Evolutionary conservation across 371 early-diverging fungal species (phyloP).

Genomic region (Zychaea mexicana): DNA sequence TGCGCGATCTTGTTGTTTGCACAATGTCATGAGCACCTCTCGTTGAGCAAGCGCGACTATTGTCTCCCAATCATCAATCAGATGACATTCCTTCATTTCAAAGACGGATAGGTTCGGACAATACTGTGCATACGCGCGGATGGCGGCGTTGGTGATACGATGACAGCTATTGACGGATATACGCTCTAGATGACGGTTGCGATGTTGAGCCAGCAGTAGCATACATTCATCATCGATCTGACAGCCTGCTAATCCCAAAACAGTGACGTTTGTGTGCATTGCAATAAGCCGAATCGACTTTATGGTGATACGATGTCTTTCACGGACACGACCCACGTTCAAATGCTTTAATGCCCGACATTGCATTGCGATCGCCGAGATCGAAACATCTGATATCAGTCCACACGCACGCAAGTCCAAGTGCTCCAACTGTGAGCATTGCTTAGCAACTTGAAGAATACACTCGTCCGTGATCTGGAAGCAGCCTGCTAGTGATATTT

Average conservation of each 20-base stretch:
- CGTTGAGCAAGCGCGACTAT: conserved; percentile 36
- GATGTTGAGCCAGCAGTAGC: conserved; percentile 42
- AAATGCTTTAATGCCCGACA: conserved; percentile 55
- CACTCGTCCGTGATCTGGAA: conserved; percentile 52
- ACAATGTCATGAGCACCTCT: conserved; percentile 41
- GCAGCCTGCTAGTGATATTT: conserved; percentile 58
- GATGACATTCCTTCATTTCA: conserved; percentile 60
- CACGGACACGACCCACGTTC: conserved; percentile 59
- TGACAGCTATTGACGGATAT: conserved; percentile 60
- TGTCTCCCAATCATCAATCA: conserved; percentile 46
- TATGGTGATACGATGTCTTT: conserved; percentile 48
- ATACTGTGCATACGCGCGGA: conserved; percentile 45
- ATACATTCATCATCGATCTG: conserved; percentile 58
- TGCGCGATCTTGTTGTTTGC: conserved; percentile 41
- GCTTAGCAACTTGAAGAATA: conserved; percentile 41
- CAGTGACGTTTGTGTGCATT: conserved; percentile 45
- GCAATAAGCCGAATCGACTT: conserved; percentile 54
- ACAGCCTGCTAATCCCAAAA: conserved; percentile 61
- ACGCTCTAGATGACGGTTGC: conserved; percentile 45
- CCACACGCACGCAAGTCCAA: conserved; percentile 63
- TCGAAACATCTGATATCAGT: conserved; percentile 50
- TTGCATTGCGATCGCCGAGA: conserved; percentile 46
- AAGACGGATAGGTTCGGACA: conserved; percentile 60
- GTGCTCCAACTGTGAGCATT: conserved; percentile 46
- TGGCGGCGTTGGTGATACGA: conserved; percentile 47